Conservation (phyloP, 371 early-diverging fungal genomes). For the Haplosporangium sp. region DNA sequence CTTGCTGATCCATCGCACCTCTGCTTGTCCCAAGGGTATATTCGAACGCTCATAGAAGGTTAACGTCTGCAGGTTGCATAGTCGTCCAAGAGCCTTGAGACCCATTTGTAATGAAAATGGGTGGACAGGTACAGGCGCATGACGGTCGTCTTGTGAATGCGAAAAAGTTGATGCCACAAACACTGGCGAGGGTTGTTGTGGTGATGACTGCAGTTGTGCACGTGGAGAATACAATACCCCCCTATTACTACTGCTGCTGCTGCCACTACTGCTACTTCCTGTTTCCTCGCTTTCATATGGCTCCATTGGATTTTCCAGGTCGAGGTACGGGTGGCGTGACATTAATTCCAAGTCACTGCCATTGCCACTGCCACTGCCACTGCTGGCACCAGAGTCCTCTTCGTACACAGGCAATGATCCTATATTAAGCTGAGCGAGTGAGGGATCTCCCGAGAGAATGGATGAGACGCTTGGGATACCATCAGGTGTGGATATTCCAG, state of each 20-base stretch:
- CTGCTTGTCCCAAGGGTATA: slow-evolving; percentile 13
- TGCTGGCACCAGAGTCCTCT: neutral
- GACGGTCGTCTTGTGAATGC: too few species aligned
- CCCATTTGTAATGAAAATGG: slow-evolving; percentile 39
- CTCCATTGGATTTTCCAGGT: too few species aligned
- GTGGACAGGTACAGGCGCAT: slow-evolving; percentile 10
- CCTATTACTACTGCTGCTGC: neutral
- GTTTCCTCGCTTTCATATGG: neutral
- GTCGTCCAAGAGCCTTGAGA: slow-evolving; percentile 29
- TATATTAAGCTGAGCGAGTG: too few species aligned
- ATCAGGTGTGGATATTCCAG: neutral
- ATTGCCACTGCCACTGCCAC: neutral
- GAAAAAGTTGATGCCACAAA: neutral
- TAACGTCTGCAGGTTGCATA: slow-evolving; percentile 20
- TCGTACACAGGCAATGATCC: neutral
- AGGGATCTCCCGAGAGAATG: too few species aligned
- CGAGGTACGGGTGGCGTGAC: too few species aligned
- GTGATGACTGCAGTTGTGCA: neutral
- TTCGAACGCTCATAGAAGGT: slow-evolving; percentile 40
- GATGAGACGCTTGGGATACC: neutral
- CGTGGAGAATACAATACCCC: too few species aligned
- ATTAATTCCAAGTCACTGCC: neutral
- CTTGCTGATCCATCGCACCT: slow-evolving; percentile 34
- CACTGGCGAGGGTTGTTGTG: neutral
- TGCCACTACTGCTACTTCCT: neutral